These are phyloP conservation scores for Bolboschoenoplectus hybrid DNA, from an alignment of 202 grass and related monocot genomes.

Conservation along the genomic window DNA sequence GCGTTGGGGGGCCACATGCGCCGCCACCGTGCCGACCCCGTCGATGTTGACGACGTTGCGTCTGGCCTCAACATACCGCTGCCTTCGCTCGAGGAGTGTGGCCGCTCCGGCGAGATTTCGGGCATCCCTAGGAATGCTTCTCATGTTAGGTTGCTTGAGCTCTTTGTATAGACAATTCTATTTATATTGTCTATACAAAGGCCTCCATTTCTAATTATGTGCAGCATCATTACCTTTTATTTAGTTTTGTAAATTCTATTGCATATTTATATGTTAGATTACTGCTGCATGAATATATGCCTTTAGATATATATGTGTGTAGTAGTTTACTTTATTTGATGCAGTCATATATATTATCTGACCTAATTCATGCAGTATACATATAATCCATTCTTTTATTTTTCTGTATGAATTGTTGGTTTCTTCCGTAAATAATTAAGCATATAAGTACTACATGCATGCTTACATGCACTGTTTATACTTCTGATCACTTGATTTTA, in stretches of 20 bases:
- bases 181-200: background rate
- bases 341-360: constrained; percentile 12
- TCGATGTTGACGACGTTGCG: background rate
- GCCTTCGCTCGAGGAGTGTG: constrained; percentile 27
- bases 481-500: background rate
- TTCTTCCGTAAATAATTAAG: background rate
- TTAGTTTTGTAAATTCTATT: constrained; percentile 21
- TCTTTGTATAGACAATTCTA: constrained; percentile 27
- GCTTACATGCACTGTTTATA: background rate
- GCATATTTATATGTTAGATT: background rate
- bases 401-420: background rate
- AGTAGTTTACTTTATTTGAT: background rate
- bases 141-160: constrained; percentile 32
- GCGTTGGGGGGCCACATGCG: constrained; percentile 90
- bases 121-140: background rate
- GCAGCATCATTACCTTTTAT: background rate
- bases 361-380: background rate
- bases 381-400: background rate
- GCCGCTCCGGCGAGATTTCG: background rate
- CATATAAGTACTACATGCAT: background rate
- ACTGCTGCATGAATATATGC: background rate
- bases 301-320: background rate
- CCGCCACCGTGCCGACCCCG: constrained; percentile 52
- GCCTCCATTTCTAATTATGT: background rate
- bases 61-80: constrained; percentile 19